Evolutionary conservation across 169 alveolate species (phyloP).

Genomic region (Cryptosporidium xiaoi): DNA sequence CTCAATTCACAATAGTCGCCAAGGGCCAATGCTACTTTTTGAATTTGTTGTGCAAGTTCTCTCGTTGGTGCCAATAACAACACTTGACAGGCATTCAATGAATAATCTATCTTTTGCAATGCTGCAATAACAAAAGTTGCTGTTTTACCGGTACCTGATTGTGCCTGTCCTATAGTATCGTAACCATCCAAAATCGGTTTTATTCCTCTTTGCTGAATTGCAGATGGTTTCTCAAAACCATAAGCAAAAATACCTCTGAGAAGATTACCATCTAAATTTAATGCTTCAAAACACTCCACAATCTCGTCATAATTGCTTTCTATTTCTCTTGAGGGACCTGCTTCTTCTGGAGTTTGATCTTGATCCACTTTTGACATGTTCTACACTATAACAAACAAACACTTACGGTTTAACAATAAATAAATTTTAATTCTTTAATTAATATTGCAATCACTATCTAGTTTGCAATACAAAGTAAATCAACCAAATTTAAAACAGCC

Average conservation of each 20-base stretch:
- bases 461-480: too few relatives aligned
- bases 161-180: slow-evolving; percentile 99
- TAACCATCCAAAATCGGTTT: slow-evolving; percentile 97
- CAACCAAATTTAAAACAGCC: too few relatives aligned
- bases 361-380: slow-evolving; percentile 53
- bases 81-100: slow-evolving; percentile 91
- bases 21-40: slow-evolving; percentile 90
- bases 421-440: too few relatives aligned
- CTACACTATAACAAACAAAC: too few relatives aligned
- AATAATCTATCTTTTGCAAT: slow-evolving; percentile 92
- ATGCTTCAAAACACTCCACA: slow-evolving; percentile 95
- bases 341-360: slow-evolving; percentile 38
- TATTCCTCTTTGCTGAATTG: slow-evolving; percentile 98
- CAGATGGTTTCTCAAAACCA: slow-evolving; percentile 99
- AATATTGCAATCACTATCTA: too few relatives aligned
- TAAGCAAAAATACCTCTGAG: slow-evolving; percentile 97
- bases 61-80: slow-evolving; percentile 98
- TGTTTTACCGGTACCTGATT: slow-evolving; percentile 99
- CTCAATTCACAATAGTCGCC: slow-evolving; percentile 92
- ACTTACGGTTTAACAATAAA: too few relatives aligned
- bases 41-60: slow-evolving; percentile 98
- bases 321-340: slow-evolving; percentile 77
- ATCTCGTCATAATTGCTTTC: slow-evolving; percentile 95
- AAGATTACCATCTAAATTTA: slow-evolving; percentile 92
- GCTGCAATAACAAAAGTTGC: slow-evolving; percentile 98